These are phyloP conservation scores for Cladobotryum mycophilum DNA, from an alignment of 2,329 filamentous ascomycete genomes.

Conservation along the genomic window DNA sequence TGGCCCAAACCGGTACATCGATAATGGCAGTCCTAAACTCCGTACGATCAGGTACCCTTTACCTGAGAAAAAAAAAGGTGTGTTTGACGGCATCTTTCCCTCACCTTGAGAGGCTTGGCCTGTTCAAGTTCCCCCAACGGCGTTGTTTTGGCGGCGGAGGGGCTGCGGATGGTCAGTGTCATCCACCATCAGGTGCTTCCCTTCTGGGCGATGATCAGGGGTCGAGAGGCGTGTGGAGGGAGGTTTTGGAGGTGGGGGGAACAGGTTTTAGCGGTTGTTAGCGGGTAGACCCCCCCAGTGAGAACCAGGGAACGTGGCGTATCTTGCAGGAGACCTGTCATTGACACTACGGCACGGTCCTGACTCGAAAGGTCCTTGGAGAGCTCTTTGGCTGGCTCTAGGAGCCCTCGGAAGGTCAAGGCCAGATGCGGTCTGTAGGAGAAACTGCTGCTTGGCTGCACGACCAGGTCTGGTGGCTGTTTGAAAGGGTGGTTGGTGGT, in stretches of 20 bases:
- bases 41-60: no score
- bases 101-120: no score
- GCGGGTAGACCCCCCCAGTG: neutral
- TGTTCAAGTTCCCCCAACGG: neutral
- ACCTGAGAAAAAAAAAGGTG: no score
- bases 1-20: no score
- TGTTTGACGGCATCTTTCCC: no score
- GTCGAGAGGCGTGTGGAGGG: neutral
- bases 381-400: neutral
- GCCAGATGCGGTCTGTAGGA: no score
- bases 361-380: slow-evolving; percentile 10
- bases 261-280: neutral
- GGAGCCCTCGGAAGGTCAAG: neutral
- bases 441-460: no score
- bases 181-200: slow-evolving; percentile 3
- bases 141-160: neutral
- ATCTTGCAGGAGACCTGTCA: slow-evolving; percentile 10
- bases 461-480: no score
- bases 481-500: no score
- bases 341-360: slow-evolving; percentile 11
- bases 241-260: neutral
- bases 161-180: neutral
- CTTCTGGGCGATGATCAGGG: slow-evolving; percentile 10
- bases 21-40: no score
- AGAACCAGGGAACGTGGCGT: slow-evolving; percentile 9